Base-by-base conservation (phyloP, 1,284 basidiomycete species). In the Ceratobasidium sp. region DNA sequence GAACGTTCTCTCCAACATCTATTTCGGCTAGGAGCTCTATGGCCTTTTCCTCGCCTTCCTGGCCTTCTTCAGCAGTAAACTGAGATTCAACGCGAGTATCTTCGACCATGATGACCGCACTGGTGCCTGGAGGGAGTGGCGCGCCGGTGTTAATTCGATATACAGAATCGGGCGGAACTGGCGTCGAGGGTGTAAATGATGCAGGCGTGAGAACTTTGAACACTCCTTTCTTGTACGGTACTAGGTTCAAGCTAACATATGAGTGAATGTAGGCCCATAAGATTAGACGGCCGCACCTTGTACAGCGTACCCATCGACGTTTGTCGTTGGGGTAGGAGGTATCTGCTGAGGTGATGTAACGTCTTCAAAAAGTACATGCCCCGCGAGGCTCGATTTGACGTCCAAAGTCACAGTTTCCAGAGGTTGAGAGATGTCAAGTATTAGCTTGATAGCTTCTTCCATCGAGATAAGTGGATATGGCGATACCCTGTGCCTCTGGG, bases 61-160 rank as follows among this genome's bases (percentile, higher is more conserved):
- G 78, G 14, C 77, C 77, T 50, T 76, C 68, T 10, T 46, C 38
- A 33, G 48, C 59, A 18, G 66, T 73, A 35, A 48, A 65, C 27
- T 77, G 57, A 6, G 78, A 78, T 10, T 60, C 67, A 44, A 70
- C 76, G 74, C 90, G 89, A 0, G 95, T 96, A 82, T 97, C 95
- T 84, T 97, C 95, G 20, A 97, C 95, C 94, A 96, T 96, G 83
- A 97, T 91, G 0, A 96, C 91, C 0, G 94, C 86, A 82, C 96
- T 92, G 7, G 92, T 86, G 1, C 93, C 94, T 0, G 84, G 82
- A 0, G 95, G 96, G 1, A 97, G 85, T 0, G 93, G 90, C 1
- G 90, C 92, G 6, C 94, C 93, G 0, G 93, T 94, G 84, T 94
- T 95, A 83, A 96, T 89, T 60, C 94, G 90, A 83, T 91, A 94